These are phyloP conservation scores for Aspergillus uvarum DNA, from an alignment of 2,329 filamentous ascomycete genomes.

Conservation along the genomic window DNA sequence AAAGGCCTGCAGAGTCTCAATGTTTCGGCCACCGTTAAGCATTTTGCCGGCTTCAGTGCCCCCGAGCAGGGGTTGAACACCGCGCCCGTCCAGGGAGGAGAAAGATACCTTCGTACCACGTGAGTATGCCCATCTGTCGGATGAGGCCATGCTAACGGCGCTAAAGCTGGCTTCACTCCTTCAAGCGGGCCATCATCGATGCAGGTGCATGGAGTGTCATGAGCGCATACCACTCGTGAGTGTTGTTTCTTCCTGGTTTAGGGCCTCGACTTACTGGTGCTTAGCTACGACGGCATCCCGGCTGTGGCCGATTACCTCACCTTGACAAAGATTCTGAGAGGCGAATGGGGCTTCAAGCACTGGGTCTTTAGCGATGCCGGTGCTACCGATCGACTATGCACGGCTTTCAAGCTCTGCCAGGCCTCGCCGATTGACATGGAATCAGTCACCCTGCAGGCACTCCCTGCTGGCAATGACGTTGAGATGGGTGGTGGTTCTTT, in stretches of 20 bases:
- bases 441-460: constrained; percentile 61
- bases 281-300: constrained; percentile 67
- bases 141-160: background rate
- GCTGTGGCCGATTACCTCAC: constrained; percentile 64
- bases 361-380: constrained; percentile 67
- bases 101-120: constrained; percentile 55
- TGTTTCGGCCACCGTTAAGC: constrained; percentile 72
- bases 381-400: constrained; percentile 67
- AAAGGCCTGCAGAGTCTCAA: constrained; percentile 63
- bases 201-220: constrained; percentile 67
- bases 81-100: constrained; percentile 57
- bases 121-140: constrained; percentile 44
- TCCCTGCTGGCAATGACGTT: constrained; percentile 68
- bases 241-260: background rate
- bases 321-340: constrained; percentile 66
- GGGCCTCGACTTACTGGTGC: background rate
- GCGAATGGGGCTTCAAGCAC: constrained; percentile 73
- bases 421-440: constrained; percentile 62
- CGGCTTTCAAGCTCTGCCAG: constrained; percentile 63
- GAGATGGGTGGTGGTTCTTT: constrained; percentile 77
- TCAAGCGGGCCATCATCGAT: constrained; percentile 70
- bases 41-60: constrained; percentile 67
- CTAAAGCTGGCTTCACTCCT: constrained; percentile 52
- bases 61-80: constrained; percentile 74
- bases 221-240: constrained; percentile 67